A percentile compares a stretch with the other conserved stretches of the same genome.
Conservation (phyloP, 306 rosid species). For the Fragaria iinumae region DNA sequence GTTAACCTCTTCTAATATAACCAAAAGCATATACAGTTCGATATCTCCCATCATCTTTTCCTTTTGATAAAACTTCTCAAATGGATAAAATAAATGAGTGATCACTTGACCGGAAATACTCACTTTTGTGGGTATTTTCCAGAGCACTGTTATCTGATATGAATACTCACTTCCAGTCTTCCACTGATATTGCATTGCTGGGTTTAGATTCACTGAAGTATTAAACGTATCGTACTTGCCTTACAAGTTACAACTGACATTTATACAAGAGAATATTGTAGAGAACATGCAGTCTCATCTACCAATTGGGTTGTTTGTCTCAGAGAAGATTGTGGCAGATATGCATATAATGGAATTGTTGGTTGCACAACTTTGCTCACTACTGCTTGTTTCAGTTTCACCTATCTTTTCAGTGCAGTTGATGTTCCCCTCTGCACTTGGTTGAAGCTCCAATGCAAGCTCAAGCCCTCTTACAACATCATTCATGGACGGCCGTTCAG, state of each 20-base stretch:
- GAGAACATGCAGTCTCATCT: neutral
- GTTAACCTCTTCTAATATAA: too few species aligned
- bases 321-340: neutral
- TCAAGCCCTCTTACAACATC: conserved; percentile 27
- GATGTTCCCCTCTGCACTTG: conserved; percentile 10
- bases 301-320: neutral
- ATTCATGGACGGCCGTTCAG: conserved; percentile 29
- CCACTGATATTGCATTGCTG: neutral
- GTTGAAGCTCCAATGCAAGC: conserved; percentile 28
- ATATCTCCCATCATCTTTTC: too few species aligned
- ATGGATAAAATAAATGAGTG: too few species aligned
- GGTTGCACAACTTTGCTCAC: neutral
- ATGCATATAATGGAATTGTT: neutral
- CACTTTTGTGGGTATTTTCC: too few species aligned
- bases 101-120: too few species aligned
- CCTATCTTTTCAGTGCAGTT: too few species aligned
- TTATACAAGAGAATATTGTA: neutral
- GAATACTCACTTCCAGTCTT: too few species aligned
- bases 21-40: too few species aligned
- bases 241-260: neutral
- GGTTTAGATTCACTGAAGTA: too few species aligned
- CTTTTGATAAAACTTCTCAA: too few species aligned
- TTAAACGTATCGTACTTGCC: too few species aligned
- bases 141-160: too few species aligned
- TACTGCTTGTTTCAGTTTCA: neutral